Evolutionary conservation across 345 rosid species (phyloP).

Genomic region (Pugionium dolabratum): DNA sequence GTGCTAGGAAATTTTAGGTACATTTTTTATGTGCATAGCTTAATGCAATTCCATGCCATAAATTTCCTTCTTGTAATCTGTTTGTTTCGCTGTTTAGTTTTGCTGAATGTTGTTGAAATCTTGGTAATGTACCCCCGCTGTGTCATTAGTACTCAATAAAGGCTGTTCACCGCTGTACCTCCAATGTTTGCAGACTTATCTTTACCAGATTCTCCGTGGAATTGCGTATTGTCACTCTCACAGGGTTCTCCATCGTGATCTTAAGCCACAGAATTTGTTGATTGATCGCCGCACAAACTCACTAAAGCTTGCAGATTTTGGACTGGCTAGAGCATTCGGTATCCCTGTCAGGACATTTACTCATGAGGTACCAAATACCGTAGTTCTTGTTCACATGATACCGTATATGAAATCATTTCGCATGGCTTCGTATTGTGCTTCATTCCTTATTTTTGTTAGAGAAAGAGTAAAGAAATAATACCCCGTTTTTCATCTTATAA

Average conservation of each 20-base stretch:
- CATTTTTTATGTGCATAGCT: no score
- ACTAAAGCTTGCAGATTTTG: conserved; percentile 97
- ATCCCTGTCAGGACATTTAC: conserved; percentile 99
- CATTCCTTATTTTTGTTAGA: neutral
- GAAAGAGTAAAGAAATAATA: neutral
- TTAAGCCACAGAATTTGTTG: conserved; percentile 94
- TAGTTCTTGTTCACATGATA: conserved; percentile 10
- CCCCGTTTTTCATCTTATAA: conserved; percentile 11
- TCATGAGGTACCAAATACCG: conserved; percentile 66
- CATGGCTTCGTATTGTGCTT: conserved; percentile 14
- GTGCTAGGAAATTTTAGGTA: conserved; percentile 22
- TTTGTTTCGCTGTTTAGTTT: neutral
- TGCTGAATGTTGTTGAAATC: neutral
- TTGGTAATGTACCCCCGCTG: neutral
- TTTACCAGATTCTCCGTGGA: conserved; percentile 93
- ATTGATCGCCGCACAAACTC: conserved; percentile 90
- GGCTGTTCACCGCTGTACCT: conserved; percentile 22
- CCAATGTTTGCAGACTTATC: conserved; percentile 64
- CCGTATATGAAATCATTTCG: neutral
- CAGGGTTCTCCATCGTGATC: conserved; percentile 97
- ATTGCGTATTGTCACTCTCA: conserved; percentile 99
- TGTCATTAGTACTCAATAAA: conserved; percentile 14
- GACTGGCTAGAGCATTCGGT: conserved; percentile 96
- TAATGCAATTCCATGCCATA: neutral
- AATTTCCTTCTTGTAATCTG: conserved; percentile 7